Evolutionary conservation across 2,329 filamentous ascomycete species (phyloP), one percentile per base, ranked within the genome.

Genomic region (Cytospora paraplurivora): DNA sequence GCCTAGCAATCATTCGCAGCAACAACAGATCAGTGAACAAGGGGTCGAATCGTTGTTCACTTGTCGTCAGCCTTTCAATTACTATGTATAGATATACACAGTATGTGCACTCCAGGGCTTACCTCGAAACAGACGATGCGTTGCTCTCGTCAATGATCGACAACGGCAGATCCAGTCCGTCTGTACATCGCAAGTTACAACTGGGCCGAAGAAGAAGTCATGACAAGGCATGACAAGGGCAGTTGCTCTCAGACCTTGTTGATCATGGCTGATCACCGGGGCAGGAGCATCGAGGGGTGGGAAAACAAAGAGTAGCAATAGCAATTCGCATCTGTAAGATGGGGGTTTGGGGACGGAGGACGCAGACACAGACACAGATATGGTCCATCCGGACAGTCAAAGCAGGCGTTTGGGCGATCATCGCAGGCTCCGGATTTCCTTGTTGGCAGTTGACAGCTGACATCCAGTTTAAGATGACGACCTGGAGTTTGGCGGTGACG

Each of bases 91-190:
- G 44, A 21, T 8, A 19, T 15, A 7, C 15, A 49, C 15, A n/a
- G 7, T 7, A 10, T 15, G 32, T 52, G 19, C 15, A 53, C 38
- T n/a, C 13, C 21, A 13, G 51, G 51, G n/a, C 41, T 35, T 32
- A 21, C 59, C 27, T 55, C 51, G 59, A 61, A 61, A 61, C 54
- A 55, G 51, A 51, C 51, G 51, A 52, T 61, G 59, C 27, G 41
- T 35, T 27, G 27, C 44, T 38, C 19, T 55, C 51, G 53, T 49
- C 15, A 34, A 38, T 61, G 59, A 61, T 61, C 59, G 59, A 19
- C 59, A 61, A 61, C 51, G 59, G 59, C 59, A 61, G 57, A 59
- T 50, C 57, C 57, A 59, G 35, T 55, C 41, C 59, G 51, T 19
- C 59, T 38, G 51, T n/a, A 35, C 41, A 55, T 61, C 51, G 38